These are phyloP conservation scores for Tolypocladium paradoxum DNA, from an alignment of 2,329 filamentous ascomycete species.

Conservation along the genomic window DNA sequence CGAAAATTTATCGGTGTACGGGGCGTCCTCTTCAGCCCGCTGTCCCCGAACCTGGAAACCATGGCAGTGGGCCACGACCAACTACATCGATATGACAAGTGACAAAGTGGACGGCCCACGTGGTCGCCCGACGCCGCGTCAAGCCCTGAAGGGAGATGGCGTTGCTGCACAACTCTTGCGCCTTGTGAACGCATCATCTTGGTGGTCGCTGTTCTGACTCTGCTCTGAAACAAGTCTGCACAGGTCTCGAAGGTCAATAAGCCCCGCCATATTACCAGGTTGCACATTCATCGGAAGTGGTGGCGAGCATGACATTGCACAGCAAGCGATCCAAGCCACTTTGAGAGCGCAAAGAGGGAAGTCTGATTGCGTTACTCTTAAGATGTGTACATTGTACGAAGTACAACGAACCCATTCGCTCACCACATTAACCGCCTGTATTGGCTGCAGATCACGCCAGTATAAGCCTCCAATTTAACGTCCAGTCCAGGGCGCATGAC, in stretches of 20 bases:
- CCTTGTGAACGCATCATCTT: background rate
- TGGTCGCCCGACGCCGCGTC: background rate
- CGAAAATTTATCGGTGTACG: background rate
- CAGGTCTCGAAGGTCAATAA: too few relatives aligned
- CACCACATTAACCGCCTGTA: background rate
- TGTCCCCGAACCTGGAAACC: background rate
- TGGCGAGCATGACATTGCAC: too few relatives aligned
- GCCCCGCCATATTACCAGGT: too few relatives aligned
- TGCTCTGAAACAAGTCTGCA: background rate
- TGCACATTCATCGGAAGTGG: background rate
- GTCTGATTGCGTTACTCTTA: background rate
- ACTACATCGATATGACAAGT: background rate
- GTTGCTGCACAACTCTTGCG: background rate
- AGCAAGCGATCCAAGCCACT: too few relatives aligned
- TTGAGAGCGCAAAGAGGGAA: too few relatives aligned
- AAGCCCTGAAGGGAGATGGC: background rate
- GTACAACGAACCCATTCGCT: too few relatives aligned
- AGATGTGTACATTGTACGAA: too few relatives aligned
- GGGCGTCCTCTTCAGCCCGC: background rate
- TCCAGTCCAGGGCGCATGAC: too few relatives aligned
- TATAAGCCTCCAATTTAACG: too few relatives aligned
- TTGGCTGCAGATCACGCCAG: too few relatives aligned
- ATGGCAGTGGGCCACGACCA: too few relatives aligned
- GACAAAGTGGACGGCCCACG: background rate
- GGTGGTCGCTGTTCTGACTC: background rate